A percentile compares a stretch with the other conserved stretches of the same genome.
phyloP scores from a whole-genome alignment of 2,329 filamentous ascomycete species.

The Aspergillus phoenicis region DNA sequence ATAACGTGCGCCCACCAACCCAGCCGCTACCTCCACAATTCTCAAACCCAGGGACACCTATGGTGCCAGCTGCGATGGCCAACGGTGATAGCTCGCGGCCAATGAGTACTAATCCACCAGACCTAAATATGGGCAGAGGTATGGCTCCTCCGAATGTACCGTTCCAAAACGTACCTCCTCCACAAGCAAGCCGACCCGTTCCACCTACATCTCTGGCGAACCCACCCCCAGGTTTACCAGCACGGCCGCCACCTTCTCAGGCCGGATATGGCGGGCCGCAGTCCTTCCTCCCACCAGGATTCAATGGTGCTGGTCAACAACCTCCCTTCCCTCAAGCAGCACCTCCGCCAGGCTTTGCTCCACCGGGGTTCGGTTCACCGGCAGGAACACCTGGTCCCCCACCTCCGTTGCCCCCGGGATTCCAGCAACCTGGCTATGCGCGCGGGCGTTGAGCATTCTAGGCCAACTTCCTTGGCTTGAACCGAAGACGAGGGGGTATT shows the following conservation, averaged over 20 bases:
- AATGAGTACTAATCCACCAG: conserved; percentile 34
- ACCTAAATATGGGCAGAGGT: conserved; percentile 45
- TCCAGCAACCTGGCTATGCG: conserved; percentile 45
- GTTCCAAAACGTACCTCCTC: conserved; percentile 48
- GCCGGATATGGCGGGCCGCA: conserved; percentile 67
- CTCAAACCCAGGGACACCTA: conserved; percentile 52
- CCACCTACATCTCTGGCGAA: conserved; percentile 55
- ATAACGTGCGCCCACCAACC: conserved; percentile 83
- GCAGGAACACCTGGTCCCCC: conserved; percentile 32
- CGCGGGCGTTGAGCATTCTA: conserved; percentile 35
- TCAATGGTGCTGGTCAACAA: conserved; percentile 36
- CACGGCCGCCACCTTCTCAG: conserved; percentile 69
- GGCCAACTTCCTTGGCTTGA: neutral
- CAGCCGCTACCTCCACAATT: conserved; percentile 76
- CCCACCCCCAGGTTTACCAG: conserved; percentile 60
- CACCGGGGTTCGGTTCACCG: conserved; percentile 51
- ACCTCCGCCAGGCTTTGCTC: conserved; percentile 55
- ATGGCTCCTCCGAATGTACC: conserved; percentile 42
- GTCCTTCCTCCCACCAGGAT: conserved; percentile 44
- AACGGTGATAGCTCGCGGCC: conserved; percentile 44
- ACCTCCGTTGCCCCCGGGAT: conserved; percentile 45
- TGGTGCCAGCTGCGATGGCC: conserved; percentile 49
- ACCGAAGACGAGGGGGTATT: neutral
- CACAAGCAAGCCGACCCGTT: conserved; percentile 54
- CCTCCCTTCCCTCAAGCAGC: conserved; percentile 41